Conservation (phyloP, 495 filamentous ascomycete species). For the Endocarpon pusillum region DNA sequence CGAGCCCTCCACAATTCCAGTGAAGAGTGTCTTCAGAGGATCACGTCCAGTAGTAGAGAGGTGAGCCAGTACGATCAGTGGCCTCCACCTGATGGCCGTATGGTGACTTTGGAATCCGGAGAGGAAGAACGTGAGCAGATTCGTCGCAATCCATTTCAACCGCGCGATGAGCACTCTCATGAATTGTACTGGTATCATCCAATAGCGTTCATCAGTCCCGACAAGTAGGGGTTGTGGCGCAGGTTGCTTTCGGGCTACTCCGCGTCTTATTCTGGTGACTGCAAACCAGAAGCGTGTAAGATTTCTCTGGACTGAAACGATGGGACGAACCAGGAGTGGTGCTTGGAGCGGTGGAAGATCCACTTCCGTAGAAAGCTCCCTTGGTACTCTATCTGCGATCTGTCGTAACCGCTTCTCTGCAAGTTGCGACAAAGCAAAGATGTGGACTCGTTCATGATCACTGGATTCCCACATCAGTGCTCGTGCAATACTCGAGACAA, state of each 20-base stretch:
- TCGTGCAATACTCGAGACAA: constrained; percentile 5
- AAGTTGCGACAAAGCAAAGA: not conserved
- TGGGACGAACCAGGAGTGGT: not conserved
- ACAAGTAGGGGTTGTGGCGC: no score
- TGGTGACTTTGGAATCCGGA: no score
- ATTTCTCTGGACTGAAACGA: not conserved
- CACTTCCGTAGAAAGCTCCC: not conserved
- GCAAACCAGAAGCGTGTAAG: no score
- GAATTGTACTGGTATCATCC: not conserved
- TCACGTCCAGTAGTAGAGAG: constrained; percentile 7
- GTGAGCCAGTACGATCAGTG: constrained; percentile 8
- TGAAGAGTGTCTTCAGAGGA: constrained; percentile 7
- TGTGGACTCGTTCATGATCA: constrained; percentile 8
- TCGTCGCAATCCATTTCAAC: not conserved
- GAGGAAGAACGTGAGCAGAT: constrained; percentile 3
- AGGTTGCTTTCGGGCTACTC: no score
- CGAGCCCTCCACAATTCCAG: constrained; percentile 8
- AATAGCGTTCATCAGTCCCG: not conserved
- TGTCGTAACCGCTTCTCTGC: not conserved
- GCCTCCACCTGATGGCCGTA: constrained; percentile 8
- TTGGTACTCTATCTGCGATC: not conserved
- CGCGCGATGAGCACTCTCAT: constrained; percentile 1
- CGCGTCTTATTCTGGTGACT: not conserved
- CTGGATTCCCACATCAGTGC: constrained; percentile 5
- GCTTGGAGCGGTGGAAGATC: not conserved